Base-by-base conservation (phyloP, 306 rosid genomes). In the Leucaena leucocephala region DNA sequence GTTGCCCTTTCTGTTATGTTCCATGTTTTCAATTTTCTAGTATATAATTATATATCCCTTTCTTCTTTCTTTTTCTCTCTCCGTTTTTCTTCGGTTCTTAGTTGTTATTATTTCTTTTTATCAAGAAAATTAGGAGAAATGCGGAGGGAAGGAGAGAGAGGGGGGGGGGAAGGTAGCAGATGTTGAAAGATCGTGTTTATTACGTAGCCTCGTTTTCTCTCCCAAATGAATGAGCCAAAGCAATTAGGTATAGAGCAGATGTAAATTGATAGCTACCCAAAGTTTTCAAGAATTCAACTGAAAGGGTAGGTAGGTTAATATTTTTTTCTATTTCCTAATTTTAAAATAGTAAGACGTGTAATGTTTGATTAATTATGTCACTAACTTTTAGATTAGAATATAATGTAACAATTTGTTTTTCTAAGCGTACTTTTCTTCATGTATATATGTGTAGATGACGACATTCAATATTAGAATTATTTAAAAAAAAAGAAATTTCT, bases 241-340 rank as follows among this genome's bases (percentile, higher is more conserved):
- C 81, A 78, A 86, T 88, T 90, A 76, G 96, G 93, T 90, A 54
- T 17, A 78, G 85, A 78, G 90, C 63, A 83, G 92, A 90, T 87
- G 84, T 71, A 79, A 88, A 90, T 87, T 85, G 95, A 90, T 90
- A 76, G 91, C 78, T 76, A 74, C 89, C 80, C 80, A 75, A 79
- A 72, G 74, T 72, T 62, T 80, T 75, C 68, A n/a, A 74, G 46
- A 5, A 79, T 80, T 67, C 73, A 68, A 68, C 55, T 80, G 81
- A 80, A 83, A 77, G 67, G 71, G 83, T 83, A 44, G 89, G 86
- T 84, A 74, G 34, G 36, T 36, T 76, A 55, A 22, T 67, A 78
- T 66, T 46, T 79, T 86, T 44, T 27, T 27, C 27, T 78, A 46
- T 82, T 86, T 12, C 78, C 42, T 13, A 61, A 33, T 75, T 68